These are phyloP conservation scores for Claviceps cyperi DNA, from an alignment of 2,329 filamentous ascomycete genomes.

Conservation along the genomic window DNA sequence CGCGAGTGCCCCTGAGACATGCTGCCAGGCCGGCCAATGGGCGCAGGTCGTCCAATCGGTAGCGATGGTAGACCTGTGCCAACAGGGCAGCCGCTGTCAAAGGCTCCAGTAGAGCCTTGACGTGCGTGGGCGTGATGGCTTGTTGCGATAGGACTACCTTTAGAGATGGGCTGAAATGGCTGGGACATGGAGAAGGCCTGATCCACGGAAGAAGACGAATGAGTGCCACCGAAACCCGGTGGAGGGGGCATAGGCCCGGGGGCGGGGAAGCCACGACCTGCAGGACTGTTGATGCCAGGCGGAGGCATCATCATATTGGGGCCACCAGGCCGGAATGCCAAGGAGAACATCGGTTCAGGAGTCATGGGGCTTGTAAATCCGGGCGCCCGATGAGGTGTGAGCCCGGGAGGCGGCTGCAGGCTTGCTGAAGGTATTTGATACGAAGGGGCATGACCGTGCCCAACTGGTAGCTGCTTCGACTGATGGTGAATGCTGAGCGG, in stretches of 20 bases:
- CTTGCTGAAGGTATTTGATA: constrained; percentile 43
- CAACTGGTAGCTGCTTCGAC: constrained; percentile 13
- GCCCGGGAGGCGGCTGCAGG: constrained; percentile 31
- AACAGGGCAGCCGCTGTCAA: constrained; percentile 32
- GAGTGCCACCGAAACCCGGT: constrained; percentile 19
- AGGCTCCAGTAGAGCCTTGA: constrained; percentile 54
- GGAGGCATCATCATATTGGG: constrained; percentile 34
- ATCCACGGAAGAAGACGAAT: constrained; percentile 8
- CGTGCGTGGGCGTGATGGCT: constrained; percentile 35
- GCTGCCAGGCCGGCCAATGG: constrained; percentile 78
- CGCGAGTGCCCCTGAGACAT: constrained; percentile 38
- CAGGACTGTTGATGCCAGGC: constrained; percentile 33
- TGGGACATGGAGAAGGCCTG: constrained; percentile 19
- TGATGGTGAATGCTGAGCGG: constrained; percentile 28
- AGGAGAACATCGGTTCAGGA: constrained; percentile 33
- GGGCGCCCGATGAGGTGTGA: constrained; percentile 24
- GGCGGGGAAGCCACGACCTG: constrained; percentile 29
- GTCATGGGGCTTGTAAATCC: constrained; percentile 45
- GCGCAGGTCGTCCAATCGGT: constrained; percentile 68
- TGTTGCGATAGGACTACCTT: constrained; percentile 24
- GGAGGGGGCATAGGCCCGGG: constrained; percentile 19
- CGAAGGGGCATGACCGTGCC: constrained; percentile 28
- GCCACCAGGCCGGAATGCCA: constrained; percentile 27
- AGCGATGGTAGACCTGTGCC: constrained; percentile 35
- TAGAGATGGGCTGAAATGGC: constrained; percentile 16